Evolutionary conservation across 768 basidiomycete species (phyloP).

Genomic region (Pleurotus eryngii): DNA sequence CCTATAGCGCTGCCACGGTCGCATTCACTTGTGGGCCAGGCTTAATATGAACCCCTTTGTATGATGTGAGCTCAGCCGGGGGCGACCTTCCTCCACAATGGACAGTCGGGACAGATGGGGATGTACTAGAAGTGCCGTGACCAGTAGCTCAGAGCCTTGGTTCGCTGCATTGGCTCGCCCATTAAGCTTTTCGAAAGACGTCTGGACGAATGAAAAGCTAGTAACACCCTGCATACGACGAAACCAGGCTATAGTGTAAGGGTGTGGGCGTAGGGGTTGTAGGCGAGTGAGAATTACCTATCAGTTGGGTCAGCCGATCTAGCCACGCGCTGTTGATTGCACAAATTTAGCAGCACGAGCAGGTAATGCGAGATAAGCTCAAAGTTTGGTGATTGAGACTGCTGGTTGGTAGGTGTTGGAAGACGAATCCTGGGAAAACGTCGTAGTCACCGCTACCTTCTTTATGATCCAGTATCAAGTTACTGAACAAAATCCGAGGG

Average conservation of each 20-base stretch:
- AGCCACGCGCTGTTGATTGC: no score
- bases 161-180: constrained; percentile 1
- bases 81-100: no score
- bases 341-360: no score
- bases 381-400: no score
- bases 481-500: no score
- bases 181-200: not conserved
- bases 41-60: not conserved
- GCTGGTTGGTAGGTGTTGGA: no score
- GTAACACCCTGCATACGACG: not conserved
- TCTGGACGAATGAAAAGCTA: not conserved
- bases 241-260: not conserved
- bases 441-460: no score
- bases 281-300: not conserved
- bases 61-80: not conserved
- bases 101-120: not conserved
- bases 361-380: no score
- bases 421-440: no score
- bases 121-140: not conserved
- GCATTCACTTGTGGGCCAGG: not conserved
- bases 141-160: not conserved
- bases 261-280: not conserved
- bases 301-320: not conserved
- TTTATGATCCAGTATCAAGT: no score
- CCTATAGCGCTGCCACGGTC: not conserved